Base-by-base conservation (phyloP, 192 early-diverging fungal genomes). In the Backusella morwellensis region DNA sequence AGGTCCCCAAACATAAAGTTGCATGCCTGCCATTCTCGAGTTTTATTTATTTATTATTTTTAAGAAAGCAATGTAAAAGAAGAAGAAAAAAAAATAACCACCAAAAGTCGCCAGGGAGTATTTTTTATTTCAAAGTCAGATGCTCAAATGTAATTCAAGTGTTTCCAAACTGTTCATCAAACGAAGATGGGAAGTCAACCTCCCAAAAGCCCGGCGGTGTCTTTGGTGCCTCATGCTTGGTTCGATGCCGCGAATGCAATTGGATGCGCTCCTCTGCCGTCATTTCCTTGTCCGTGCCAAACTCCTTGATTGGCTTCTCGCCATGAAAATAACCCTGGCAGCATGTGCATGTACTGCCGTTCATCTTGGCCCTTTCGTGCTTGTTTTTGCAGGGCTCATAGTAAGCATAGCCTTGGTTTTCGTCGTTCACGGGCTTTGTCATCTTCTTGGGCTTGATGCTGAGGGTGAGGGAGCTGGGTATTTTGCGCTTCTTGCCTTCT, bases 1-100 rank as follows among this genome's bases (percentile, higher is more conserved):
- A 38, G 88, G 81, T 35, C 93, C 92, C 88, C 91, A 95, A 32
- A 90, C 84, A 80, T 90, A 94, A 26, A 95, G 85, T 80, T 93
- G 89, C 21, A 92, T 36, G 23, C 40, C 66, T 35, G 76, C 34
- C 74, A 81, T 79, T 42, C 29, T 36, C 17, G 47, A 50, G 42
- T 17, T 44, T 4, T 40, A 40, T 40, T 9, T 8, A 9, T 7
- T 50, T 50, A 7, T 52, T 52, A 52, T 15, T 52, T 17, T 52
- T 50, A 11, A 56, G 0, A 56, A 56, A 56, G 26, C 26, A 32
- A 32, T 32, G 32, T 32, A 56, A 23, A 56, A 9, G 23, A 23
- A 56, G 8, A 17, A 17, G 15, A 17, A 17, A 50, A 38, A 38
- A 9, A 38, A 38, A 17, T 5, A 50, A 50, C 17, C 17, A 0